Base-by-base conservation (phyloP, 768 basidiomycete species). In the Rickenella mellea region DNA sequence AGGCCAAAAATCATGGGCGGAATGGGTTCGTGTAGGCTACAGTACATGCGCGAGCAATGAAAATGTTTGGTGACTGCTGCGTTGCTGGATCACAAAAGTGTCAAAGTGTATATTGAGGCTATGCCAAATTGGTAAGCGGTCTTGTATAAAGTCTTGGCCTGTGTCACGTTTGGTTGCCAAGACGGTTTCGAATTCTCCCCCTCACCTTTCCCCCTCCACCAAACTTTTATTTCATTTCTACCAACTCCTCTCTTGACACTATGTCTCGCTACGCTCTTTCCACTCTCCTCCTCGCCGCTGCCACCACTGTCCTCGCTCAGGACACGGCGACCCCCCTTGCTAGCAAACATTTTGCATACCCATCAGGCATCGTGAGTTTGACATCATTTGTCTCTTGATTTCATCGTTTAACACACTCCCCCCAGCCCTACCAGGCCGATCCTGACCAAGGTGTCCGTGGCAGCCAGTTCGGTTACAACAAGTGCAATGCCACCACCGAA, bases 401-500 rank as follows among this genome's bases (percentile, higher is more conserved):
- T 41, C 26, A 26, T 27, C 24, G 10, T 1, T 9, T 28, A 39
- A 17, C 32, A 9, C n/a, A 12, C 9, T n/a, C 3, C 27, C 22
- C n/a, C 8, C 39, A 77, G 74, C 77, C 77, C 2, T 68, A 71
- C 52, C 64, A 76, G 56, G 74, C 64, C 28, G 69, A 73, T 37
- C 56, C 67, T 31, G 59, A 60, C 46, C 39, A 55, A 10, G 61
- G 62, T 32, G 52, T 56, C 20, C 76, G 82, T 42, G 81, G 80
- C 11, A 51, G 62, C 11, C 83, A 85, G 54, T 51, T 52, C 15
- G 83, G 83, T 12, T 82, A 80, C 66, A 82, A 81, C 56, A 52
- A 63, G 9, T 83, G 80, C 58, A 84, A 83, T 58, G 70, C 73
- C 1, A 76, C 78, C 14, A 83, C 83, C 0, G 66, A 76, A 43